A percentile compares a stretch with the other conserved stretches of the same genome.
These are phyloP conservation scores for Bimuria novae-zelandiae DNA, from an alignment of 2,329 filamentous ascomycete species.

Conservation along the genomic window DNA sequence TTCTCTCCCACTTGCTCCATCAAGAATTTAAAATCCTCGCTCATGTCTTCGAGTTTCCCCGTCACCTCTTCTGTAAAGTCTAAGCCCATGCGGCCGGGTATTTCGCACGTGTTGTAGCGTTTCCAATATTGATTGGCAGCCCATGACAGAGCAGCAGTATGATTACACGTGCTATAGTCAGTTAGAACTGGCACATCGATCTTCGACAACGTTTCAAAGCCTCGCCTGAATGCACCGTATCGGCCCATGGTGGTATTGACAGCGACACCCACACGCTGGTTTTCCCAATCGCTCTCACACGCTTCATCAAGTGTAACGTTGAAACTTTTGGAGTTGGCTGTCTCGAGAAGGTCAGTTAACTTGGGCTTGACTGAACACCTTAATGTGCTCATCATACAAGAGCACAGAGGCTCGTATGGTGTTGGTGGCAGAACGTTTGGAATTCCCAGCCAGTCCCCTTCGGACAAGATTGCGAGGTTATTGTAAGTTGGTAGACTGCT, in stretches of 20 bases:
- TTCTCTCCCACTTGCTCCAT: slow-evolving; percentile 5
- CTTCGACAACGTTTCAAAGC: background rate
- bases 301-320: background rate
- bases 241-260: background rate
- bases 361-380: background rate
- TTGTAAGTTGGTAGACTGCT: background rate
- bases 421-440: background rate
- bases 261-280: background rate
- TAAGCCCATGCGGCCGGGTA: too few relatives aligned
- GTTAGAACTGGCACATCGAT: background rate
- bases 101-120: background rate
- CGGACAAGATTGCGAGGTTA: background rate
- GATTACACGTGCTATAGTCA: slow-evolving; percentile 5
- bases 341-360: background rate
- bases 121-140: slow-evolving; percentile 4
- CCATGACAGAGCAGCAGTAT: slow-evolving; percentile 4
- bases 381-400: slow-evolving; percentile 7
- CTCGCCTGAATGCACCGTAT: slow-evolving; percentile 13
- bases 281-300: background rate
- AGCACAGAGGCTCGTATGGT: slow-evolving; percentile 7
- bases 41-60: background rate
- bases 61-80: background rate
- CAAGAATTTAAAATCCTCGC: slow-evolving; percentile 5
- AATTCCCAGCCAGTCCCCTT: background rate
- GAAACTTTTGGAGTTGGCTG: background rate